phyloP scores from a whole-genome alignment of 257 asterid genomes.

The Gentiana dahurica region DNA sequence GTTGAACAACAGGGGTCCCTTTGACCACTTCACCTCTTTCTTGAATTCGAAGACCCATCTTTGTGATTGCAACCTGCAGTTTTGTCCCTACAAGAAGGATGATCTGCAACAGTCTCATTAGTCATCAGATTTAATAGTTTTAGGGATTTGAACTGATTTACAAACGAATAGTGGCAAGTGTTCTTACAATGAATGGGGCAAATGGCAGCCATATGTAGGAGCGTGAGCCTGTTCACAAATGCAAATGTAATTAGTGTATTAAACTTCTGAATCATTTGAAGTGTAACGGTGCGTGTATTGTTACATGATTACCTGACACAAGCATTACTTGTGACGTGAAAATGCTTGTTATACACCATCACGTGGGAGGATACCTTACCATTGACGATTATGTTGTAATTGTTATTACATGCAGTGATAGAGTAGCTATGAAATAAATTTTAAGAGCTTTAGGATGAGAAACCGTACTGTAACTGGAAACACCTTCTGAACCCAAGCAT shows the following conservation, averaged over 20 bases:
- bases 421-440: too few species aligned
- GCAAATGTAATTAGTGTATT: not conserved
- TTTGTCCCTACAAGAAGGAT: conserved; percentile 52
- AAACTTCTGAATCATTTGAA: not conserved
- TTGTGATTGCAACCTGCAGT: conserved; percentile 52
- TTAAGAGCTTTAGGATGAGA: too few species aligned
- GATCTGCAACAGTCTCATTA: conserved; percentile 18
- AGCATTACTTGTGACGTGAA: too few species aligned
- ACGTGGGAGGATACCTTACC: too few species aligned
- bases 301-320: too few species aligned
- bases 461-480: too few species aligned
- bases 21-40: conserved; percentile 56
- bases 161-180: not conserved
- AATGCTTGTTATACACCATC: too few species aligned
- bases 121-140: not conserved
- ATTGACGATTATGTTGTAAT: too few species aligned
- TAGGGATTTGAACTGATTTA: not conserved
- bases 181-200: conserved; percentile 41
- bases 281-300: too few species aligned
- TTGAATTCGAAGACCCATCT: conserved; percentile 53
- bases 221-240: conserved; percentile 29
- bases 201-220: conserved; percentile 67
- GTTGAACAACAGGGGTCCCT: conserved; percentile 46
- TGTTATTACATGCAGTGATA: too few species aligned
- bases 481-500: too few species aligned